Base-by-base conservation (phyloP, 2,329 filamentous ascomycete species). In the Paraphaeosphaeria minitans region DNA sequence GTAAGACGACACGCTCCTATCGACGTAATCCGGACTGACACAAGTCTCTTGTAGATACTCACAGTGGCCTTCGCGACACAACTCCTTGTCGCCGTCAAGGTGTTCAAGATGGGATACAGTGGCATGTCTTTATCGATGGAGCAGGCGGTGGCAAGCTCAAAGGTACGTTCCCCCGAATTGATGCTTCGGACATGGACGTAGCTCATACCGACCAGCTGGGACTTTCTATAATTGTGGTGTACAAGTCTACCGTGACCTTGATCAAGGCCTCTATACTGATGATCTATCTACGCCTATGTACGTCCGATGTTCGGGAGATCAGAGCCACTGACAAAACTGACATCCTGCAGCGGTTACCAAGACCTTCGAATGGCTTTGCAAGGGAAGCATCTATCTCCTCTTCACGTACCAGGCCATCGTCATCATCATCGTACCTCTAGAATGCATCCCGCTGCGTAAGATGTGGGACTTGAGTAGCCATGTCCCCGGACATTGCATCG, bases 201-300 rank as follows among this genome's bases (percentile, higher is more conserved):
- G 19, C 58, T 63, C 22, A 59, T 22, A 12, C 37, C 43, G 3
- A 4, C 4, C 22, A 71, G 68, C 33, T 68, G 31, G 63, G 61
- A 16, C 59, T 67, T 24, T 62, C 65, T 10, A 50, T 62, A 12
- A 60, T 72, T 10, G 58, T 67, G 10, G 56, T 64, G 1, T 72
- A 72, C 54, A 72, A 72, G 49, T 45, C 59, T 29, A 62, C 65
- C 21, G 53, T 68, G 10, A 66, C 69, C 16, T 35, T 67, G 6
- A 70, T 75, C 55, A 75, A 75, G 54, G 60, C 68, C 4, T 75
- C 72, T 10, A 76, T 76, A 29, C 47, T 76, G 4, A 60, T 64
- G 45, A 71, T 76, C 13, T 76, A 76, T 42, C 60, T 75, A 1
- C 64, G 72, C 37, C 46, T 76, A 42, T 69, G 73, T 75, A 64